Evolutionary conservation across 192 early-diverging fungal species (phyloP).

Genomic region (Backusella liffmaniae): DNA sequence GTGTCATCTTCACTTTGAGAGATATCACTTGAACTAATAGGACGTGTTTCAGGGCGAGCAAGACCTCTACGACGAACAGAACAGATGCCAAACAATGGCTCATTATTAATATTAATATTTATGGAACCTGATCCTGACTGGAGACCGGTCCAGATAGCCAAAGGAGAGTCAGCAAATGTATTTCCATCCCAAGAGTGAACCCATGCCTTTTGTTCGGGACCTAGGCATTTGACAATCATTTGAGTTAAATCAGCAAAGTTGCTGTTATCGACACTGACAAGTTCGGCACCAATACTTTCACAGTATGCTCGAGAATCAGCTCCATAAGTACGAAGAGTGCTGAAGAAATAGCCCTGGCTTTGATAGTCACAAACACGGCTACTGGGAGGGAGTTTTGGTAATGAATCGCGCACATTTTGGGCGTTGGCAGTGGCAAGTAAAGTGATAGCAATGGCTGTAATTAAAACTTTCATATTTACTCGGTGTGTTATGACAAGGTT

Average conservation of each 20-base stretch:
- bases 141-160: background rate
- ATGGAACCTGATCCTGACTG: background rate
- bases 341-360: background rate
- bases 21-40: background rate
- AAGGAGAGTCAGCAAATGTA: background rate
- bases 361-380: background rate
- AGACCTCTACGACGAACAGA: background rate
- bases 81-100: background rate
- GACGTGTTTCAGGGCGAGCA: background rate
- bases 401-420: background rate
- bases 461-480: background rate
- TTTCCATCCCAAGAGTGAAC: conserved; percentile 5
- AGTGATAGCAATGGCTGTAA: background rate
- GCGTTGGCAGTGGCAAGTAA: background rate
- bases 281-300: background rate
- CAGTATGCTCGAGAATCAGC: background rate
- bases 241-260: background rate
- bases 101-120: background rate
- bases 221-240: background rate
- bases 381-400: background rate
- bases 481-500: background rate
- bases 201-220: background rate
- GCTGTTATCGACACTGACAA: background rate
- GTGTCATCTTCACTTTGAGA: background rate
- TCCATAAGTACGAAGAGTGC: too few species aligned